Percentiles rank a stretch among this genome's conserved stretches.
These are phyloP conservation scores for Cicer pinnatifidum DNA, from an alignment of 306 rosid species.

Conservation along the genomic window DNA sequence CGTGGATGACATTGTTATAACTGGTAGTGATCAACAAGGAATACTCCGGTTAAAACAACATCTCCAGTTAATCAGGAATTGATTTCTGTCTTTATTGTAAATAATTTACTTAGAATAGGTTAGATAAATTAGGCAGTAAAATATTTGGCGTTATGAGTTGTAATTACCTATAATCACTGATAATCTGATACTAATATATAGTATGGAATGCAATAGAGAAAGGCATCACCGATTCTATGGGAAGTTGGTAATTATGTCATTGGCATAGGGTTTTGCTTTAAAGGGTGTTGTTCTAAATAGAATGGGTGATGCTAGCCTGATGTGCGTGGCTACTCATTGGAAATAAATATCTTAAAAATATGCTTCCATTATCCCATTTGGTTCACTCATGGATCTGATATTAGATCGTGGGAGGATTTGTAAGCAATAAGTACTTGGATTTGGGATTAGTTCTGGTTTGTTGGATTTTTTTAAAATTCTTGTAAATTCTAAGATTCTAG, in stretches of 20 bases:
- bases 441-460: not conserved
- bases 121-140: too few relatives aligned
- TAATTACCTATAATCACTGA: too few relatives aligned
- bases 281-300: not conserved
- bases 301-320: constrained; percentile 7
- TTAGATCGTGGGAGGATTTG: not conserved
- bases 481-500: not conserved
- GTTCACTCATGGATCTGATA: not conserved
- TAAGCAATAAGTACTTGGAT: not conserved
- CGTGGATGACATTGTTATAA: too few relatives aligned
- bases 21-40: too few relatives aligned
- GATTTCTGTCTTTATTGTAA: too few relatives aligned
- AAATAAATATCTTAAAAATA: not conserved
- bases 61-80: too few relatives aligned
- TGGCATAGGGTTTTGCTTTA: not conserved
- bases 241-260: not conserved
- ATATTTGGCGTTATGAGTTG: too few relatives aligned
- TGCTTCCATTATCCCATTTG: not conserved
- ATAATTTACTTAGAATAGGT: too few relatives aligned
- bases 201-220: too few relatives aligned
- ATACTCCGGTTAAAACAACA: too few relatives aligned
- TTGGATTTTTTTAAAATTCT: not conserved
- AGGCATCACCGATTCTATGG: too few relatives aligned
- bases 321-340: constrained; percentile 17
- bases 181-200: too few relatives aligned